Evolutionary conservation across 805 yeast genomes (phyloP), one percentile per base, ranked within the genome.

Genomic region (Ogataea ramenticola): DNA sequence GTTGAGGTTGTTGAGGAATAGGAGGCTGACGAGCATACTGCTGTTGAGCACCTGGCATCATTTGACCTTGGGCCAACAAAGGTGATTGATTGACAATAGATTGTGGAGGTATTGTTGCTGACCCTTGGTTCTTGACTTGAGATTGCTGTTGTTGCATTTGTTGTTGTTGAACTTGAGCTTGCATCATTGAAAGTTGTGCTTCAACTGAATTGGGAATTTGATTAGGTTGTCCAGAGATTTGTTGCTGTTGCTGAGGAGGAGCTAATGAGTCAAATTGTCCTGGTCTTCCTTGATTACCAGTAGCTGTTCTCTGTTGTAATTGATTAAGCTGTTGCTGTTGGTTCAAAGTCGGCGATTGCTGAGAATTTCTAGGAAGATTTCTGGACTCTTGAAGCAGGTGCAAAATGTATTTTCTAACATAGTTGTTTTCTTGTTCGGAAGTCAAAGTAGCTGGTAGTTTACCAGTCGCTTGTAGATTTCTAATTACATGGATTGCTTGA

Each of bases 401-500:
- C 36, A 56, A 49, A 41, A 65, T 46, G 45, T 59, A 65, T 39
- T 58, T 61, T 43, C 57, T 60, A 32, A 62, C 58, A 43, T 61
- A 65, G n/a, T 53, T 53, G 38, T 53, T 59, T 36, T 64, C 65
- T 44, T 66, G 66, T 39, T 62, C 67, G 1, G 54, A 62, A 2
- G 65, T 54, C 29, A 65, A 43, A 20, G 54, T 55, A 11, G 56
- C 43, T 10, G 66, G 62, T 14, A 64, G 46, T 38, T 61, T 57
- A 31, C 66, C 66, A 8, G 60, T 44, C 3, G 60, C 57, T 46
- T 64, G 68, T 19, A 65, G 52, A 39, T 58, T 62, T 41, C 58
- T 58, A 20, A 65, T 61, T 40, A 61, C 60, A 40, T 58, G 62
- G 5, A 65, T 16, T 1, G 68, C 70, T 48, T 65, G 68, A 29